These are phyloP conservation scores for Solioccasus polychromus DNA, from an alignment of 768 basidiomycete species.

Conservation along the genomic window DNA sequence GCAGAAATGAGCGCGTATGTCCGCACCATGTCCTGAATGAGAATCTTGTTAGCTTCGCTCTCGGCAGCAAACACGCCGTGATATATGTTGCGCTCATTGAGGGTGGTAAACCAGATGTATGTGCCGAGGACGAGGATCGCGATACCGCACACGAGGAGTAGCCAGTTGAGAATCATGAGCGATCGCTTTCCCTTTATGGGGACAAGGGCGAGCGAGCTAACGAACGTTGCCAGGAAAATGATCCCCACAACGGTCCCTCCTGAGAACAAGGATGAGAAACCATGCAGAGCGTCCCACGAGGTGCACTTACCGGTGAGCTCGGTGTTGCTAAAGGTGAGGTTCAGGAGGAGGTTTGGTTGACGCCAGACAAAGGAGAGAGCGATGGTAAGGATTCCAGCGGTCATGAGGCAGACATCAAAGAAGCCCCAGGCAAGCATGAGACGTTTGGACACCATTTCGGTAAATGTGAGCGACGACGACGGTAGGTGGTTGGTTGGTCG, in stretches of 20 bases:
- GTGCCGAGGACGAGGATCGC: slow-evolving; percentile 64
- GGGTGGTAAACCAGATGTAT: slow-evolving; percentile 79
- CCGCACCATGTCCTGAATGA: slow-evolving; percentile 74
- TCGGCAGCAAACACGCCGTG: slow-evolving; percentile 51
- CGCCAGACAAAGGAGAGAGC: slow-evolving; percentile 73
- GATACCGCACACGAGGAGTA: slow-evolving; percentile 61
- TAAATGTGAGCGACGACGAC: not conserved
- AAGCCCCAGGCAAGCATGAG: slow-evolving; percentile 71
- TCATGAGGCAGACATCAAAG: slow-evolving; percentile 67
- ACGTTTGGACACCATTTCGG: slow-evolving; percentile 65
- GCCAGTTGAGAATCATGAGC: slow-evolving; percentile 75
- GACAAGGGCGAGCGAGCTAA: slow-evolving; percentile 68
- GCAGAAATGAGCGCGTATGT: not conserved
- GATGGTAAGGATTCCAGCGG: slow-evolving; percentile 64
- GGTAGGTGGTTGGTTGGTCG: slow-evolving; percentile 11
- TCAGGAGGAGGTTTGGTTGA: slow-evolving; percentile 63
- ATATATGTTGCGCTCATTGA: slow-evolving; percentile 69
- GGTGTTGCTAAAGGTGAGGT: slow-evolving; percentile 58
- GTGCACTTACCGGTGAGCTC: slow-evolving; percentile 57
- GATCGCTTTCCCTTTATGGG: slow-evolving; percentile 65
- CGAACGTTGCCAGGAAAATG: slow-evolving; percentile 61
- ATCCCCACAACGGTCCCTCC: slow-evolving; percentile 73
- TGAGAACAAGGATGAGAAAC: slow-evolving; percentile 27
- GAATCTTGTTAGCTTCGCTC: slow-evolving; percentile 44
- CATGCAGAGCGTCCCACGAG: not conserved